Evolutionary conservation across 306 rosid species (phyloP).

Genomic region (Malus sylvestris): DNA sequence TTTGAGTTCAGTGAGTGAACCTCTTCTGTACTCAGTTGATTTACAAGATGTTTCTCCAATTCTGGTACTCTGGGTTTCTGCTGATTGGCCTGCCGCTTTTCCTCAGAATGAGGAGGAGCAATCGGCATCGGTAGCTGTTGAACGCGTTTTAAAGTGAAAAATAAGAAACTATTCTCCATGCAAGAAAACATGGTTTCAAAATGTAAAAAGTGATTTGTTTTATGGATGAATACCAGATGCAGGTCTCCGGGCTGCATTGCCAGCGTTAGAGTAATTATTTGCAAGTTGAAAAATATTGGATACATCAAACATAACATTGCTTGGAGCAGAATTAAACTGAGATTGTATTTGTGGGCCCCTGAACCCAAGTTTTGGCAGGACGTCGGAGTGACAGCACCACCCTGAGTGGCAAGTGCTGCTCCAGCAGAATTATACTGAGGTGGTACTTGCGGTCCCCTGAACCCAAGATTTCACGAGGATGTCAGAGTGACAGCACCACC

Average conservation of each 20-base stretch:
- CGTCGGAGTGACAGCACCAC: neutral
- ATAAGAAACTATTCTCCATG: conserved; percentile 11
- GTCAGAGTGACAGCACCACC: conserved; percentile 17
- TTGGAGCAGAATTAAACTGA: conserved; percentile 35
- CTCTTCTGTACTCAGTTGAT: too few species aligned
- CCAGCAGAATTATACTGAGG: too few species aligned
- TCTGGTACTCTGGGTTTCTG: too few species aligned
- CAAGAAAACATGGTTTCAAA: conserved; percentile 29
- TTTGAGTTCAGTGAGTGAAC: too few species aligned
- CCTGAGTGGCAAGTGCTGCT: too few species aligned
- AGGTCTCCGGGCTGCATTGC: conserved; percentile 55
- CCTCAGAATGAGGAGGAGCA: too few species aligned
- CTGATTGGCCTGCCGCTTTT: too few species aligned
- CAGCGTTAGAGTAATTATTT: conserved; percentile 19
- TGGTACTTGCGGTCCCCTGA: too few species aligned
- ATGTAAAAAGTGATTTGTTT: conserved; percentile 4
- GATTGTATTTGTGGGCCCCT: conserved; percentile 47
- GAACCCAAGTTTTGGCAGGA: conserved; percentile 43
- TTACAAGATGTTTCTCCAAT: too few species aligned
- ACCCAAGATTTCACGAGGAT: too few species aligned
- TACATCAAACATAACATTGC: conserved; percentile 56
- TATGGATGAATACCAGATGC: conserved; percentile 44
- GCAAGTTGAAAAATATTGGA: conserved; percentile 17
- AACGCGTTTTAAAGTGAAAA: too few species aligned
- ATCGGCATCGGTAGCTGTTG: too few species aligned